phyloP scores from a whole-genome alignment of 306 rosid genomes.

The Gillenia trifoliata region DNA sequence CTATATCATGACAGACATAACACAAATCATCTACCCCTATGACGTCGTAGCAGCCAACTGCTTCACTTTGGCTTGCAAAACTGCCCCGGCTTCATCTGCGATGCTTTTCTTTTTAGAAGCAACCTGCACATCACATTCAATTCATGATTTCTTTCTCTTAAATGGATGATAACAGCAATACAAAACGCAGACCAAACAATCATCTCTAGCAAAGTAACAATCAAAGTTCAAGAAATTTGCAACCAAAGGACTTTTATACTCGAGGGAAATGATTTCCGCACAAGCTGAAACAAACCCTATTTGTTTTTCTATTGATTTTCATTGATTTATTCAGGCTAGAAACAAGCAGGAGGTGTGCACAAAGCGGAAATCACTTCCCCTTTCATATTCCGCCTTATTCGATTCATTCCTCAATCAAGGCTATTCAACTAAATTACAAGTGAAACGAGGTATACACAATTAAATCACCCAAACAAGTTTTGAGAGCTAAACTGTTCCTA shows the following conservation, averaged over 20 bases:
- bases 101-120: slow-evolving; percentile 79
- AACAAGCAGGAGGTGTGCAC: neutral
- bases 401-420: neutral
- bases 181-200: neutral
- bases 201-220: neutral
- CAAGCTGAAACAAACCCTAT: neutral
- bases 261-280: neutral
- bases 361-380: no score
- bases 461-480: neutral
- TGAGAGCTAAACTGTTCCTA: neutral
- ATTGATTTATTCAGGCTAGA: no score
- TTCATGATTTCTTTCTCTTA: neutral
- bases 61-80: slow-evolving; percentile 77
- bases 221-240: neutral
- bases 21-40: neutral
- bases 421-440: neutral
- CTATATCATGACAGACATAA: neutral
- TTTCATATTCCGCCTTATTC: neutral
- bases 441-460: neutral
- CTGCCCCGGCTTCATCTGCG: slow-evolving; percentile 58
- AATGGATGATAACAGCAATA: neutral
- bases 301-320: no score
- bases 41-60: slow-evolving; percentile 50
- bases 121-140: slow-evolving; percentile 52
- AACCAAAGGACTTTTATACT: neutral